Base-by-base conservation (phyloP, 257 asterid species). In the Primulina eburnea region DNA sequence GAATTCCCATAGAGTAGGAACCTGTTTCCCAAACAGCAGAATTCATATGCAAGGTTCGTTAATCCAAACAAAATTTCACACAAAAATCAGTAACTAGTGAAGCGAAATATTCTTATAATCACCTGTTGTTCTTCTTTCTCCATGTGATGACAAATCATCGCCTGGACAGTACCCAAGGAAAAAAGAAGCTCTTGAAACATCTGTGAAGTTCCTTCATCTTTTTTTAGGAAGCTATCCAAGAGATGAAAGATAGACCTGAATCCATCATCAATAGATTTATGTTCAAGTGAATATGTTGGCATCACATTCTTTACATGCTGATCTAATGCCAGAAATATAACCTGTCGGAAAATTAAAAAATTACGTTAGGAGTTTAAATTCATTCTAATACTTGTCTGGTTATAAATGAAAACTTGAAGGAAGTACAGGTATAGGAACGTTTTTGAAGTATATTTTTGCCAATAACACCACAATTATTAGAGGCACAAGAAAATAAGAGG, bases 121-220 rank as follows among this genome's bases (percentile, higher is more conserved):
- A 92, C 98, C 94, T 89, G 96, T 58, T 85, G 78, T 81, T 92
- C 98, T 86, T 92, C 96, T 85, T 92, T 89, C 75, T 79, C 85
- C 92, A 92, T 85, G 70, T 92, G 98, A 71, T 92, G 94, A 65
- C 87, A 79, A 75, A 92, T 81, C 80, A 76, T 79, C 74, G 83
- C 59, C 82, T 77, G 80, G 60, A 86, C 72, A 26, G 92, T 82
- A 72, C 88, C 88, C 33, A 89, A 76, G 63, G 79, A 86, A 75
- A 83, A 81, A 12, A 87, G 76, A 72, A 92, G 84, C 71, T 83
- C 84, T 78, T 81, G 88, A 60, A 89, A 82, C 81, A 76, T 69
- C 75, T 73, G 71, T 34, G 81, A 40, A 61, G 71, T 71, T 20
- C 78, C 85, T 61, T 76, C 88, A 34, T 79, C 79, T 32, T 72